These are phyloP conservation scores for Mycena sp. DNA, from an alignment of 1,284 basidiomycete species.

Conservation along the genomic window DNA sequence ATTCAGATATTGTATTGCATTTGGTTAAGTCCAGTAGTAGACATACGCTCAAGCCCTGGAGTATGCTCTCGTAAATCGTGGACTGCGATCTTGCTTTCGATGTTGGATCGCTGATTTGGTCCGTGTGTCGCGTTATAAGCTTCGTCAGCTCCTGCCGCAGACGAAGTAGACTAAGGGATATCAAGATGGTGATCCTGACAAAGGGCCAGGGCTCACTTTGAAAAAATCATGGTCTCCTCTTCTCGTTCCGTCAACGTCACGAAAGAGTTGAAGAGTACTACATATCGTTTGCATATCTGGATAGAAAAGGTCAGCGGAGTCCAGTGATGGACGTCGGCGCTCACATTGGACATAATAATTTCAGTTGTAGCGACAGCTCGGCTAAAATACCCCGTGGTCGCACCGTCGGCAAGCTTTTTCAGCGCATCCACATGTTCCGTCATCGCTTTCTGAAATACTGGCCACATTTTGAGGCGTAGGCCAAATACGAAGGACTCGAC, in stretches of 20 bases:
- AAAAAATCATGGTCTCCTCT: constrained; percentile 95
- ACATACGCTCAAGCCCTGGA: constrained; percentile 83
- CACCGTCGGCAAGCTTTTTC: constrained; percentile 82
- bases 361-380: constrained; percentile 76
- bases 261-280: constrained; percentile 81
- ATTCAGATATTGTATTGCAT: neutral
- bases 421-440: constrained; percentile 84
- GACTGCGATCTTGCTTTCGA: constrained; percentile 77
- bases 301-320: constrained; percentile 1
- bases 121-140: constrained; percentile 78
- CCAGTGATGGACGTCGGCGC: constrained; percentile 31
- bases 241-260: constrained; percentile 82
- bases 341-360: constrained; percentile 66
- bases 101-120: constrained; percentile 69
- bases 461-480: constrained; percentile 89
- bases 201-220: constrained; percentile 68
- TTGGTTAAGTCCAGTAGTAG: neutral
- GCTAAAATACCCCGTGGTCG: constrained; percentile 67
- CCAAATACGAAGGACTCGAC: constrained; percentile 83
- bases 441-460: constrained; percentile 89
- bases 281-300: constrained; percentile 73
- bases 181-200: constrained; percentile 3
- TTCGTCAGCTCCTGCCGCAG: constrained; percentile 86
- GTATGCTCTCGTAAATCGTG: constrained; percentile 77
- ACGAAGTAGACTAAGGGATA: constrained; percentile 74